Evolutionary conservation across 257 asterid species (phyloP).

Genomic region (Lithospermum erythrorhizon): DNA sequence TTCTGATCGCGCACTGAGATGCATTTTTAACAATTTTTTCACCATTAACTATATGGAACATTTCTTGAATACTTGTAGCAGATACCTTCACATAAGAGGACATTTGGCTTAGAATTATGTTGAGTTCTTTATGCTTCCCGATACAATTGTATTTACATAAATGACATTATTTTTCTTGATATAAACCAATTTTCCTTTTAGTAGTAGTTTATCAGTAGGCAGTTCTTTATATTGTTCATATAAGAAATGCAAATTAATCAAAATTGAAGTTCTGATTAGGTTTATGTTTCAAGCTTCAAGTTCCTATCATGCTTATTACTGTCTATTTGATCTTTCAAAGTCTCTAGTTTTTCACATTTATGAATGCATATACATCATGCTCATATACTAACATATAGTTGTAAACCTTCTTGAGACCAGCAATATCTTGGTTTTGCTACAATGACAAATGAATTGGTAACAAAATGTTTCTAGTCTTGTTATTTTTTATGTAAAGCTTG

Average conservation of each 20-base stretch:
- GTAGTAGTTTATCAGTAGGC: background rate
- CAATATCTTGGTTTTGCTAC: background rate
- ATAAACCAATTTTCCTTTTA: background rate
- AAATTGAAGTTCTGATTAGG: no score
- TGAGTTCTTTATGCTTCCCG: background rate
- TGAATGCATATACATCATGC: no score
- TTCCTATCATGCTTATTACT: no score
- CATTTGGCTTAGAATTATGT: background rate
- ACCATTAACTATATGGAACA: background rate
- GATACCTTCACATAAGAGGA: background rate
- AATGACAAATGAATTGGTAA: background rate
- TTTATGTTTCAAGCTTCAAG: no score
- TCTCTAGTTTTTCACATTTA: no score
- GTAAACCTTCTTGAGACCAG: background rate
- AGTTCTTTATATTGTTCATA: no score
- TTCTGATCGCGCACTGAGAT: background rate
- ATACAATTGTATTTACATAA: no score
- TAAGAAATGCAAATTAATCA: no score
- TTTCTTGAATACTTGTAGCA: background rate
- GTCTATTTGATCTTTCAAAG: no score
- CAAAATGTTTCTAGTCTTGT: background rate
- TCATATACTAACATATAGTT: background rate
- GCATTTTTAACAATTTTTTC: background rate
- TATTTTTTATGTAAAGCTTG: background rate
- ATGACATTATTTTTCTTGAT: no score